Evolutionary conservation across 495 filamentous ascomycete genomes (phyloP).

Genomic region (Cryomyces antarcticus): DNA sequence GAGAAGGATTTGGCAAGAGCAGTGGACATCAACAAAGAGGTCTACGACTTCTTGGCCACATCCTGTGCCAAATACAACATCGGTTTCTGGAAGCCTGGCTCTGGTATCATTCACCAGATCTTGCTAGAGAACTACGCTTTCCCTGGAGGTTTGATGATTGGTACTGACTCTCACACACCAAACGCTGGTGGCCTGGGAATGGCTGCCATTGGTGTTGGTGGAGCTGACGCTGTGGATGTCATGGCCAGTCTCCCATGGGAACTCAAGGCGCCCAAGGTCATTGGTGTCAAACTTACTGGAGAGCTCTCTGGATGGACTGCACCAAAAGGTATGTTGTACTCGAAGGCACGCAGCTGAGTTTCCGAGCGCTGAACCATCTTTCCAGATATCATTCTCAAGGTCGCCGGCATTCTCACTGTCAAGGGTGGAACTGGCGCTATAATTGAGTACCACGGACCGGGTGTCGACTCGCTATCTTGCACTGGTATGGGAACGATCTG

Average conservation of each 20-base stretch:
- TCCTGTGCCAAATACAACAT: constrained; percentile 99
- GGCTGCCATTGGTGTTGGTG: constrained; percentile 92
- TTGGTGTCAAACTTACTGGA: constrained; percentile 87
- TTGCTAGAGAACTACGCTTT: constrained; percentile 97
- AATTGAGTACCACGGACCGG: constrained; percentile 85
- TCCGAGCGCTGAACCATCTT: constrained; percentile 5
- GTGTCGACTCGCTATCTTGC: constrained; percentile 47
- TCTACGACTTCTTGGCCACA: constrained; percentile 91
- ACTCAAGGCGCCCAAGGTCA: constrained; percentile 91
- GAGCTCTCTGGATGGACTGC: constrained; percentile 82
- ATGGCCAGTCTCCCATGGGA: constrained; percentile 98
- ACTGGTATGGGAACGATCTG: constrained; percentile 43
- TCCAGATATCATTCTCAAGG: constrained; percentile 89
- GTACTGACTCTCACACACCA: constrained; percentile 96
- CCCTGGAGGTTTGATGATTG: constrained; percentile 94
- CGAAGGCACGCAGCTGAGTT: background rate
- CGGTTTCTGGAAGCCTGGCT: constrained; percentile 97
- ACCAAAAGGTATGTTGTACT: constrained; percentile 46
- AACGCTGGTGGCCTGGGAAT: constrained; percentile 96
- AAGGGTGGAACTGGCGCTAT: constrained; percentile 97
- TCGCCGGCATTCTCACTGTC: constrained; percentile 89
- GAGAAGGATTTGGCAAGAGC: constrained; percentile 86
- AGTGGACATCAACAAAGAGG: constrained; percentile 93
- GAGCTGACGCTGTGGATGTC: constrained; percentile 96
- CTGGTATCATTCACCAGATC: constrained; percentile 99